Evolutionary conservation across 495 filamentous ascomycete genomes (phyloP).

Genomic region (Penicillium coffeae): DNA sequence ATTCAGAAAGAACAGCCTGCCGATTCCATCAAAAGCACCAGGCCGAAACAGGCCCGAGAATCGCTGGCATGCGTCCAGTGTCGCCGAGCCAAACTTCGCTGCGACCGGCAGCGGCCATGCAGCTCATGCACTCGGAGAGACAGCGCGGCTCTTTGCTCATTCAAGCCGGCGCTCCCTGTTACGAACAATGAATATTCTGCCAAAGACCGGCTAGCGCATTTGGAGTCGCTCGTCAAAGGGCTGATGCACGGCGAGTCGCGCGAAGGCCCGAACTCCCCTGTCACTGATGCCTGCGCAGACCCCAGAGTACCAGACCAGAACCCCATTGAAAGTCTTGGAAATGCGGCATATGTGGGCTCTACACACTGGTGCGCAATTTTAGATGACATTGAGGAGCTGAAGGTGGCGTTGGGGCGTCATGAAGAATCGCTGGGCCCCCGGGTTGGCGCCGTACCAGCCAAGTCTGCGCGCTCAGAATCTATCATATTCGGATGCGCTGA

Average conservation of each 20-base stretch:
- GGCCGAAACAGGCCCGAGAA: neutral
- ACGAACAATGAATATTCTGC: neutral
- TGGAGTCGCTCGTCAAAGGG: neutral
- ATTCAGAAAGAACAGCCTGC: neutral
- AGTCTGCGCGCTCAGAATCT: neutral
- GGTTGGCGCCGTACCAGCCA: neutral
- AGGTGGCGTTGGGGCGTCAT: neutral
- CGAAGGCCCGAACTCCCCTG: neutral
- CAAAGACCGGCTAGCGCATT: neutral
- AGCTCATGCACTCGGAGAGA: neutral
- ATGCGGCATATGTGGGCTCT: conserved; percentile 6
- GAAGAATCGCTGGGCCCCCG: neutral
- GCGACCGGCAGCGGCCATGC: neutral
- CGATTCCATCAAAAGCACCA: neutral
- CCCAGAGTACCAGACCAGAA: neutral
- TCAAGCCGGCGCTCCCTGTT: neutral
- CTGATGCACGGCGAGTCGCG: neutral
- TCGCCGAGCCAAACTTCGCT: neutral
- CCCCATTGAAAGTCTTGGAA: neutral
- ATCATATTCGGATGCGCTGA: conserved; percentile 1
- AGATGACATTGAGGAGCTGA: conserved; percentile 8
- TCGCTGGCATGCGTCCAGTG: neutral
- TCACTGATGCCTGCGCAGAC: neutral
- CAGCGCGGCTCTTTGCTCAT: neutral
- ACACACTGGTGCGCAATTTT: conserved; percentile 13